Evolutionary conservation across 305 asterid species (phyloP), one percentile per base, ranked within the genome.

Genomic region (Euphrasia arctica): DNA sequence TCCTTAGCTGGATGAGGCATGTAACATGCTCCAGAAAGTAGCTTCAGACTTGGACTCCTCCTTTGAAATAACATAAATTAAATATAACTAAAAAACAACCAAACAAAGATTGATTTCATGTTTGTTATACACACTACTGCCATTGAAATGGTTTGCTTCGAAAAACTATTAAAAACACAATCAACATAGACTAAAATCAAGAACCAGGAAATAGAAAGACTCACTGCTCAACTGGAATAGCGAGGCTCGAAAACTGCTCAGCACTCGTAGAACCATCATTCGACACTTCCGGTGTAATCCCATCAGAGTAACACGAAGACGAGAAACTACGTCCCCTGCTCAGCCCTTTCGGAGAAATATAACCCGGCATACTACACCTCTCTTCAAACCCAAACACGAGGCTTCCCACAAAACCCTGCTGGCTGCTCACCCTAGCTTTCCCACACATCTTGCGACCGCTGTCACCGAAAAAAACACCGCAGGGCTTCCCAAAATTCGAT

Each of bases 1-100:
- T 48, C 87, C 79, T 90, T 90, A 36, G 64, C 96, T 11, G 96
- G 97, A 78, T 90, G 97, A 5, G 97, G 97, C 67, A 85, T 71
- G 70, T 84, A 90, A 73, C 90, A 83, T 36, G 75, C 85, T 74
- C 95, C 97, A 36, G 93, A 88, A 13, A 78, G 70, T 58, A 90
- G 84, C 86, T 81, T 80, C 71, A 82, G 70, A 56, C 55, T 72
- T 31, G 75, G 65, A 50, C 58, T 62, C 72, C 84, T 80, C 60
- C 75, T 62, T 5, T 3, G 41, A 54, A 51, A 31, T 31, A 1
- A 31, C 5, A 36, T 5, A 36, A 36, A 36, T 5, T 8, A 65
- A 69, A 60, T 47, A 65, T 58, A 36, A 69, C 65, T 36, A 52
- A 61, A 12, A 64, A 18, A 18, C 22, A 48, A 56, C 31, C 22